Base-by-base conservation (phyloP, 345 rosid genomes). In the Citrus trifoliata region DNA sequence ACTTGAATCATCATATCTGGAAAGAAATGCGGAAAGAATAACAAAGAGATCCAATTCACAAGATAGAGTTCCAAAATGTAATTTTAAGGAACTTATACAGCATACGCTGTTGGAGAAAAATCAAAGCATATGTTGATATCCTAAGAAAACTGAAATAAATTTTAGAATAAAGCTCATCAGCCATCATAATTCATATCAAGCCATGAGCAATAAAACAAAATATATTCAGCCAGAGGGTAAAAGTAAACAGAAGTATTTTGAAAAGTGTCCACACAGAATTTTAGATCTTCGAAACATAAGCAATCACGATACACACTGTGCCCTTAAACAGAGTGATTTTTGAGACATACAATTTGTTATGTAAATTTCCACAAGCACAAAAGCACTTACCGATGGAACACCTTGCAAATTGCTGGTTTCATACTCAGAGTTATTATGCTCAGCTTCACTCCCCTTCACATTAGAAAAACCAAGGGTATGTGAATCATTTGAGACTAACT, bases 401-500 rank as follows among this genome's bases (percentile, higher is more conserved):
- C 68, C 77, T 22, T 10, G 83, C 21, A 84, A 75, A 63, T 51
- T 71, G 42, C 62, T 71, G 18, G 77, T 73, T 81, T 73, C 76
- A 46, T 76, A 48, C 70, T 76, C 72, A 10, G 78, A 56, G 51
- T 73, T 72, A 10, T 80, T 79, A 46, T 76, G 82, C 75, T 77
- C 77, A 53, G 67, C 79, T 69, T 42, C 75, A 51, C 70, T 81
- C 77, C 61, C 48, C 61, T 76, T 79, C 24, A 30, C 38, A 67
- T 73, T 79, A 69, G 80, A 67, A 73, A 33, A 10, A 51, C 62
- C 69, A 25, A 68, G 78, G 27, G 80, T 73, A 56, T 71, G 58
- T 30, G 97, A 85, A 61, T 73, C 38, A 83, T 91, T 84, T 1
- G 94, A 89, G 78, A 93, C 88, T 64, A 94, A 85, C 56, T 90